Conservation (phyloP, 805 yeast species). For the Metschnikowia orientalis region DNA sequence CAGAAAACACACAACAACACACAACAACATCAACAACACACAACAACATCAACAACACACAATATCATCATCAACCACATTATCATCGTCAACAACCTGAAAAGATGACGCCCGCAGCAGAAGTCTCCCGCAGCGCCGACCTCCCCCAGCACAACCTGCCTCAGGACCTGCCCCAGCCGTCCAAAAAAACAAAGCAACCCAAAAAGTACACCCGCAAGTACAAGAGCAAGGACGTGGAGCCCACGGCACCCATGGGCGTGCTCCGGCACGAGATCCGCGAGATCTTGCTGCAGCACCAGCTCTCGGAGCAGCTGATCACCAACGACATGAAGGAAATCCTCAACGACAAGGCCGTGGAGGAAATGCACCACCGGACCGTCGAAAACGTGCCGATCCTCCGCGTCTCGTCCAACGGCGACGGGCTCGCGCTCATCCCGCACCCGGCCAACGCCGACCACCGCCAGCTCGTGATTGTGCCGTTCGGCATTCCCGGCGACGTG, state of each 20-base stretch:
- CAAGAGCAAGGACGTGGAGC: conserved; percentile 60
- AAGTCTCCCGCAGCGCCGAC: background rate
- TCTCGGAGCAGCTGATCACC: conserved; percentile 39
- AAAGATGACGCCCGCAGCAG: conserved; percentile 10
- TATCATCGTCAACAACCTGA: background rate
- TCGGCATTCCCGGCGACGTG: conserved; percentile 80
- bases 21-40: too few relatives aligned
- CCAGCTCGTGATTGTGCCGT: conserved; percentile 79
- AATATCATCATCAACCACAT: background rate
- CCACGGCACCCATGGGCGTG: conserved; percentile 78
- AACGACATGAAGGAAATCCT: conserved; percentile 67
- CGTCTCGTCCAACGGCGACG: conserved; percentile 81
- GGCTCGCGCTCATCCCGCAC: conserved; percentile 64
- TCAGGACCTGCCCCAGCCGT: background rate
- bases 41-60: too few relatives aligned
- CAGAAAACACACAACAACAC: too few relatives aligned
- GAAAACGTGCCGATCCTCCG: conserved; percentile 52
- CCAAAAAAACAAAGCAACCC: conserved; percentile 20
- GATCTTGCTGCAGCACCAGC: conserved; percentile 40
- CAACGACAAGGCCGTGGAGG: conserved; percentile 48
- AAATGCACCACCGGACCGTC: conserved; percentile 55
- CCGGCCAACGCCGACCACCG: conserved; percentile 43
- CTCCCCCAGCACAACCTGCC: background rate
- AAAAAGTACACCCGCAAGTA: conserved; percentile 45
- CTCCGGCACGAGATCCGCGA: conserved; percentile 68